phyloP scores from a whole-genome alignment of 805 yeast genomes.

The Saturnispora hagleri region DNA sequence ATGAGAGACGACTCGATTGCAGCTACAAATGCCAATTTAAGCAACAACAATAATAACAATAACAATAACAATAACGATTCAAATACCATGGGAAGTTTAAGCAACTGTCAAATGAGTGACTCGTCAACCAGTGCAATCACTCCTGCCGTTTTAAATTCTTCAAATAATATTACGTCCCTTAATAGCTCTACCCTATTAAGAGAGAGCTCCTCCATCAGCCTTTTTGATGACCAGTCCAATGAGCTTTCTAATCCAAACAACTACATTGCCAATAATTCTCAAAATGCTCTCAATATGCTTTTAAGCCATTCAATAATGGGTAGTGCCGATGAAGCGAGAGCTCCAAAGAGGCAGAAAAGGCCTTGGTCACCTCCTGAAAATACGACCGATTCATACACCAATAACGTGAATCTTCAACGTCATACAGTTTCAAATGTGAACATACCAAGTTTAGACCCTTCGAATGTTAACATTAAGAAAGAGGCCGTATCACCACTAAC shows the following conservation, averaged over 20 bases:
- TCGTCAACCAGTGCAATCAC: slow-evolving; percentile 5
- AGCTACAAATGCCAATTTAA: neutral
- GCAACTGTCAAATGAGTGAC: slow-evolving; percentile 1
- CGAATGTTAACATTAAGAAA: slow-evolving; percentile 16
- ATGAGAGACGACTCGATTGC: slow-evolving; percentile 18
- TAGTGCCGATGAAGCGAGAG: slow-evolving; percentile 12
- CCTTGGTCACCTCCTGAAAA: slow-evolving; percentile 24
- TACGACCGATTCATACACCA: neutral
- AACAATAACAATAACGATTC: neutral
- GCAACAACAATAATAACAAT: neutral
- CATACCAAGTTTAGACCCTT: slow-evolving; percentile 18
- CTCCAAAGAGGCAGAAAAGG: slow-evolving; percentile 26
- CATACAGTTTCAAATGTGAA: slow-evolving; percentile 12
- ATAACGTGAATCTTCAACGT: neutral
- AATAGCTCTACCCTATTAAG: neutral
- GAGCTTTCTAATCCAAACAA: slow-evolving; percentile 3
- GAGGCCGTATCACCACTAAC: slow-evolving; percentile 25
- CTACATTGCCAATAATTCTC: slow-evolving; percentile 6
- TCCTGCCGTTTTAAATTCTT: slow-evolving; percentile 1
- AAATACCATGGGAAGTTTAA: neutral
- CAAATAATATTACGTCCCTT: neutral
- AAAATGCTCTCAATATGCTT: slow-evolving; percentile 7
- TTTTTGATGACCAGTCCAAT: neutral
- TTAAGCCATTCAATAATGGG: slow-evolving; percentile 11
- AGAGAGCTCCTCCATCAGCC: neutral